A percentile compares a stretch with the other conserved stretches of the same genome.
Conservation (phyloP, 192 early-diverging fungal species). For the Linnemannia exigua region DNA sequence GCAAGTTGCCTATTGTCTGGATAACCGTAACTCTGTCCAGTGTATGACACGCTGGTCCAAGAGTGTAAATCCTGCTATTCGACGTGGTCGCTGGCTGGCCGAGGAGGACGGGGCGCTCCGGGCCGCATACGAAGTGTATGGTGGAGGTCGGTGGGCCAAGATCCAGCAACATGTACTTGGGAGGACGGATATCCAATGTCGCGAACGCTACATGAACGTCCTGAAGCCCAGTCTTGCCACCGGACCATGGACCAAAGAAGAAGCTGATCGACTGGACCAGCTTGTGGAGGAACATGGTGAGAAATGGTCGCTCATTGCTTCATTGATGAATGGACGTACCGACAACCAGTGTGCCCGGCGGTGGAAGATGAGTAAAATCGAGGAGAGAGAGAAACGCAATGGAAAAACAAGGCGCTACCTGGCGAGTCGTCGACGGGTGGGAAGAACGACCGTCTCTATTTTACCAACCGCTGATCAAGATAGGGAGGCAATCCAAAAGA, state of each 20-base stretch:
- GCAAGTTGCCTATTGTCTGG: slow-evolving; percentile 73
- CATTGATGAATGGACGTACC: slow-evolving; percentile 56
- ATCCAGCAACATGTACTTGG: slow-evolving; percentile 78
- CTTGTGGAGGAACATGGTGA: slow-evolving; percentile 66
- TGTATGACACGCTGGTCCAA: slow-evolving; percentile 82
- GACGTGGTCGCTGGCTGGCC: slow-evolving; percentile 73
- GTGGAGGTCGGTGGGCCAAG: slow-evolving; percentile 78
- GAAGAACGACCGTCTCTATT: background rate
- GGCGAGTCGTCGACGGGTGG: slow-evolving; percentile 14
- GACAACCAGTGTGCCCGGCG: slow-evolving; percentile 56
- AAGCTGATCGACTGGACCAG: slow-evolving; percentile 52
- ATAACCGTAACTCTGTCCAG: slow-evolving; percentile 78
- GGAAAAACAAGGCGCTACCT: slow-evolving; percentile 5
- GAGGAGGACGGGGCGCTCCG: slow-evolving; percentile 79
- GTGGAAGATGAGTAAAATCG: slow-evolving; percentile 19
- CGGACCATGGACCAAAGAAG: slow-evolving; percentile 67
- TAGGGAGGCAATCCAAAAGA: slow-evolving; percentile 12
- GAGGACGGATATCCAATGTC: slow-evolving; percentile 83
- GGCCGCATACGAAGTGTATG: slow-evolving; percentile 75
- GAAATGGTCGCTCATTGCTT: slow-evolving; percentile 52
- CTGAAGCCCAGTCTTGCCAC: slow-evolving; percentile 70
- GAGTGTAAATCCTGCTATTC: slow-evolving; percentile 75
- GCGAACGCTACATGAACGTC: slow-evolving; percentile 83
- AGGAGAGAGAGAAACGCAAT: slow-evolving; percentile 1
- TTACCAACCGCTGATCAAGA: background rate